A percentile compares a stretch with the other conserved stretches of the same genome.
Evolutionary conservation across 1,284 basidiomycete species (phyloP).

Genomic region (Golubevia pallescens): DNA sequence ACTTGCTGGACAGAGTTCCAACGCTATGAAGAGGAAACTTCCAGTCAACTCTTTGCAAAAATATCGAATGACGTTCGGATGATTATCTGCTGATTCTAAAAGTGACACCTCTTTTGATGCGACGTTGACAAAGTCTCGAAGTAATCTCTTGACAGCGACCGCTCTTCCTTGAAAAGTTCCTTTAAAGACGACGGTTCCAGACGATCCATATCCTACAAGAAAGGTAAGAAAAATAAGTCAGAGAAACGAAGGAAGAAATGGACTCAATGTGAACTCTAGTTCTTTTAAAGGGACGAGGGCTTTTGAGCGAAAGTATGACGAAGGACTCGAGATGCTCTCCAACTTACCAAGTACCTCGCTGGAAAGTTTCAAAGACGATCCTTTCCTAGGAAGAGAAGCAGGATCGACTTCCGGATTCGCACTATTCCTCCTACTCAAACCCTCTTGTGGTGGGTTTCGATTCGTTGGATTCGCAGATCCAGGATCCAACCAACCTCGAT

Average conservation of each 20-base stretch:
- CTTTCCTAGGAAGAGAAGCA: neutral
- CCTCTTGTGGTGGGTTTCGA: neutral
- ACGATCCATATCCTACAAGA: slow-evolving; percentile 85
- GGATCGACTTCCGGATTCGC: neutral
- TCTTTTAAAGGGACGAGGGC: too few relatives aligned
- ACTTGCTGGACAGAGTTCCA: slow-evolving; percentile 93
- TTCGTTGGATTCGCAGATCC: neutral
- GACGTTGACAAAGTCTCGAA: slow-evolving; percentile 93
- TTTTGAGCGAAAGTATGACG: too few relatives aligned
- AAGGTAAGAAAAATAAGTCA: neutral
- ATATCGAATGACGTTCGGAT: slow-evolving; percentile 94
- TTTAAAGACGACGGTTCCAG: slow-evolving; percentile 91
- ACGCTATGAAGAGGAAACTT: slow-evolving; percentile 91
- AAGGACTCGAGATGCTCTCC: too few relatives aligned
- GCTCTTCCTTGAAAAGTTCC: slow-evolving; percentile 93
- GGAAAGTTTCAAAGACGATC: slow-evolving; percentile 38
- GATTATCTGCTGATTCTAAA: slow-evolving; percentile 88
- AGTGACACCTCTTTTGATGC: slow-evolving; percentile 92
- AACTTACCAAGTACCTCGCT: slow-evolving; percentile 48
- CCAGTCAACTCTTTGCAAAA: slow-evolving; percentile 86
- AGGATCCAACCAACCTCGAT: neutral
- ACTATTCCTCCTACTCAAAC: neutral
- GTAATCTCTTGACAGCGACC: slow-evolving; percentile 92
- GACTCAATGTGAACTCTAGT: too few relatives aligned
- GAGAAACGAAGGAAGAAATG: too few relatives aligned